phyloP scores from a whole-genome alignment of 2,329 filamentous ascomycete genomes.

The Phialophora tarda region DNA sequence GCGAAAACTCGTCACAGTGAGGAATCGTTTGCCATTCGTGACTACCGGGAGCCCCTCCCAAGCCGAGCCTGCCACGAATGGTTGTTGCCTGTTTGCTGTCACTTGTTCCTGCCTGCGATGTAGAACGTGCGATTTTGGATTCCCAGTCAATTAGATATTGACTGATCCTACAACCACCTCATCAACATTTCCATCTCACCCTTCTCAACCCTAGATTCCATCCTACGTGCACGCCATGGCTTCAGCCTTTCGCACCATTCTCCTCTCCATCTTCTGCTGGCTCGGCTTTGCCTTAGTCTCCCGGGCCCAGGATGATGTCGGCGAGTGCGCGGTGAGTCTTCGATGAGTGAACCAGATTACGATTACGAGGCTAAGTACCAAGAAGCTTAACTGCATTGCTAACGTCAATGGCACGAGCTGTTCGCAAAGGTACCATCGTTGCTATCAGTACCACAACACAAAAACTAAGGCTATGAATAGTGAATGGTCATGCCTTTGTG shows the following conservation, averaged over 20 bases:
- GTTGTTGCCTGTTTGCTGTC: conserved; percentile 8
- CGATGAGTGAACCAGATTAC: neutral
- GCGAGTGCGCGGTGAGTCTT: conserved; percentile 33
- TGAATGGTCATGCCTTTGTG: conserved; percentile 39
- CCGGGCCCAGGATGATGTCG: conserved; percentile 33
- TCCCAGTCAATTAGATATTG: neutral
- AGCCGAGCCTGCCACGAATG: neutral
- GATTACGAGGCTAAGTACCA: neutral
- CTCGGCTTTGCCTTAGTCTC: conserved; percentile 5
- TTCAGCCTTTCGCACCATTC: neutral
- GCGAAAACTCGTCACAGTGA: neutral
- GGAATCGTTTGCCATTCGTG: neutral
- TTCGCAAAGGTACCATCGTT: conserved; percentile 25
- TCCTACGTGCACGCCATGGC: conserved; percentile 6
- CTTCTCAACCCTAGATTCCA: neutral
- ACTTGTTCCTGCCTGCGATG: conserved; percentile 1
- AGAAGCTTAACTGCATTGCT: conserved; percentile 35
- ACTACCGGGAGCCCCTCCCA: neutral
- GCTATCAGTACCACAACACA: neutral
- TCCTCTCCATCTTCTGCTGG: conserved; percentile 1
- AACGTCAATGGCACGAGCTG: conserved; percentile 37
- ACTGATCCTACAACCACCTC: neutral
- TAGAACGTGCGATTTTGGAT: neutral
- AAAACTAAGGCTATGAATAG: conserved; percentile 17
- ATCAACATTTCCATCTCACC: neutral